Percentiles rank a stretch among this genome's conserved stretches.
Evolutionary conservation across 306 rosid species (phyloP).

Genomic region (Lagenaria siceraria): DNA sequence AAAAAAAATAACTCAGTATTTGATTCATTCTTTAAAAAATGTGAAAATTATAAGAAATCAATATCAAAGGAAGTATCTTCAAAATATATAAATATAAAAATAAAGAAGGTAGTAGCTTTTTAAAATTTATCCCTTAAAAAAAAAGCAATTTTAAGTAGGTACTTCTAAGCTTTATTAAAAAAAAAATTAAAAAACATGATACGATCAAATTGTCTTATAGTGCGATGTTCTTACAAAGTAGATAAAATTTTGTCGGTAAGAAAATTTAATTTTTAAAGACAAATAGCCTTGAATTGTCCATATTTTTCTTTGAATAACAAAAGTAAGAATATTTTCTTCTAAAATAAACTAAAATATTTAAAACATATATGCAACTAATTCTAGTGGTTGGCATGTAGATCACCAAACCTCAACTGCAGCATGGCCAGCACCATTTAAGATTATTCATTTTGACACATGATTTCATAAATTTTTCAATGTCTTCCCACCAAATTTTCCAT

Average conservation of each 20-base stretch:
- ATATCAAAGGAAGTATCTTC: too few species aligned
- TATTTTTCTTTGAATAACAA: not conserved
- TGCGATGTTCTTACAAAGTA: not conserved
- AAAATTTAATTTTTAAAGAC: not conserved
- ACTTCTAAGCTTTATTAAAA: not conserved
- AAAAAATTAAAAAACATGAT: not conserved
- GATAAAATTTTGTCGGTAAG: not conserved
- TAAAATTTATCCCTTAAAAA: too few species aligned
- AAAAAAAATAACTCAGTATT: too few species aligned
- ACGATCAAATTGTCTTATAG: not conserved
- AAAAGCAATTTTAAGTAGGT: not conserved
- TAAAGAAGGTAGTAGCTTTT: too few species aligned
- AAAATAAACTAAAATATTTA: conserved; percentile 4
- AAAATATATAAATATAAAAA: too few species aligned
- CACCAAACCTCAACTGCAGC: conserved; percentile 78
- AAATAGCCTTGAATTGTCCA: not conserved
- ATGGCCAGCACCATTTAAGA: conserved; percentile 33
- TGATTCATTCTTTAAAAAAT: too few species aligned
- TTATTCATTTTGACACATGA: not conserved
- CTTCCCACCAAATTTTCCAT: conserved; percentile 21
- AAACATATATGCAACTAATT: conserved; percentile 29
- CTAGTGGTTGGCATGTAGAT: conserved; percentile 49
- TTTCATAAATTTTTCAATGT: conserved; percentile 1
- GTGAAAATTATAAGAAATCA: too few species aligned
- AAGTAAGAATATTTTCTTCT: not conserved